These are phyloP conservation scores for Metschnikowia sp. DNA, from an alignment of 805 yeast genomes.

Conservation along the genomic window DNA sequence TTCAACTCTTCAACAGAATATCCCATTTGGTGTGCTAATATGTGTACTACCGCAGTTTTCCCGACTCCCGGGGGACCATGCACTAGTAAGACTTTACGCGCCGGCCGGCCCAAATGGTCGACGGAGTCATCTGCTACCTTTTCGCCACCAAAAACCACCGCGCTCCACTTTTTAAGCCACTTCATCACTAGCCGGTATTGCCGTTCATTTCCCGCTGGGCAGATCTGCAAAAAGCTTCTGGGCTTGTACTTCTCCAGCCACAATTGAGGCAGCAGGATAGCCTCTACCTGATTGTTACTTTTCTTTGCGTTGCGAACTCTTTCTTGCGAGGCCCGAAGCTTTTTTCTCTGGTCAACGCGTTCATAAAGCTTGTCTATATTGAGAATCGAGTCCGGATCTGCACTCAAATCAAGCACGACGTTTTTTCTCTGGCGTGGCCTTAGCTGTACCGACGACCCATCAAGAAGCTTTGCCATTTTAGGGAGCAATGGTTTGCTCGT, in stretches of 20 bases:
- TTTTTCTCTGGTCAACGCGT: constrained; percentile 13
- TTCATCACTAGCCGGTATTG: constrained; percentile 36
- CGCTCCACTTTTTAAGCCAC: constrained; percentile 41
- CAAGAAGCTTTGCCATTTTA: constrained; percentile 11
- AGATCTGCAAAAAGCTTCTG: constrained; percentile 29
- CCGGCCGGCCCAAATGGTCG: constrained; percentile 37
- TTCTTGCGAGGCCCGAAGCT: constrained; percentile 8
- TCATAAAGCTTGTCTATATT: constrained; percentile 17
- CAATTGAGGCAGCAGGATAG: constrained; percentile 9
- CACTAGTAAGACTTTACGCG: constrained; percentile 61
- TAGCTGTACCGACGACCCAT: constrained; percentile 14
- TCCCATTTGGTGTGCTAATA: constrained; percentile 77
- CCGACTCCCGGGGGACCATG: constrained; percentile 96
- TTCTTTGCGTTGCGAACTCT: background rate
- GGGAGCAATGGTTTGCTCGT: no score
- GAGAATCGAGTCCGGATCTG: constrained; percentile 13
- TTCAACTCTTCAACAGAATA: constrained; percentile 80
- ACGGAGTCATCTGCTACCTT: constrained; percentile 10
- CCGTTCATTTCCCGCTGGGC: constrained; percentile 45
- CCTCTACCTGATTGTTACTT: background rate
- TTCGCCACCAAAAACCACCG: constrained; percentile 28
- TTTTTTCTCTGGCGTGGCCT: constrained; percentile 8
- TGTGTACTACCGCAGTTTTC: constrained; percentile 84
- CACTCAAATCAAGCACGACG: background rate
- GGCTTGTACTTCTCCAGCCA: constrained; percentile 45